Evolutionary conservation across 192 early-diverging fungal genomes (phyloP).

Genomic region (Allomyces macrogynus): DNA sequence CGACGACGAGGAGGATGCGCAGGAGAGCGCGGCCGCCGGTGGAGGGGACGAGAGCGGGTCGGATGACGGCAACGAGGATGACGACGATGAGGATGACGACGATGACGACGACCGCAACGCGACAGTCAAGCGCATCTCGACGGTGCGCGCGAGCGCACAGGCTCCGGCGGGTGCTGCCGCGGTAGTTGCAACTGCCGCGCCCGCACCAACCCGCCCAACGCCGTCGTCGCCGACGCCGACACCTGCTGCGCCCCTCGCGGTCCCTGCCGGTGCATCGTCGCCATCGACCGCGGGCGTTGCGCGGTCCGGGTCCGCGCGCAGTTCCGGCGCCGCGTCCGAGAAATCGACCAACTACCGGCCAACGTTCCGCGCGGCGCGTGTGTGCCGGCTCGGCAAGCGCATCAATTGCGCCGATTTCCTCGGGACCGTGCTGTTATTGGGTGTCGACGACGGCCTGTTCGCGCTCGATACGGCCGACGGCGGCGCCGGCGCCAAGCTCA

Average conservation of each 20-base stretch:
- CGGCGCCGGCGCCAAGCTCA: neutral
- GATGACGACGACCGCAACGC: neutral
- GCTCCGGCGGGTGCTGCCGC: neutral
- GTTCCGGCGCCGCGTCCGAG: too few species aligned
- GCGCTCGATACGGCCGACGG: neutral
- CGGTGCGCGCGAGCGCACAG: neutral
- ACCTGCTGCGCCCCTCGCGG: too few species aligned
- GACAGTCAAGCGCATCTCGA: neutral
- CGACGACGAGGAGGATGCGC: neutral
- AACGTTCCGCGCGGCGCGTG: neutral
- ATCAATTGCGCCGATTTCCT: conserved; percentile 5
- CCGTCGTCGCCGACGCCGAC: neutral
- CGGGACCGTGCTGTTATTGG: conserved; percentile 3
- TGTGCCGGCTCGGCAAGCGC: conserved; percentile 1
- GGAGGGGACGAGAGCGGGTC: too few species aligned
- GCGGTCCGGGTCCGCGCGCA: too few species aligned
- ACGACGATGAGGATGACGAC: neutral
- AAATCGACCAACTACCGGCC: neutral
- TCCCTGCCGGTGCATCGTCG: neutral
- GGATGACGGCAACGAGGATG: neutral
- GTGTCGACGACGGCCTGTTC: conserved; percentile 6
- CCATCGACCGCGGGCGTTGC: neutral
- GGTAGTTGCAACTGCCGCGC: neutral
- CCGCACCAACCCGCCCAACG: too few species aligned
- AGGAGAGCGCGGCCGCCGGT: neutral